Conservation (phyloP, 164 flowering plant genomes). For the Vitis amurensis region DNA sequence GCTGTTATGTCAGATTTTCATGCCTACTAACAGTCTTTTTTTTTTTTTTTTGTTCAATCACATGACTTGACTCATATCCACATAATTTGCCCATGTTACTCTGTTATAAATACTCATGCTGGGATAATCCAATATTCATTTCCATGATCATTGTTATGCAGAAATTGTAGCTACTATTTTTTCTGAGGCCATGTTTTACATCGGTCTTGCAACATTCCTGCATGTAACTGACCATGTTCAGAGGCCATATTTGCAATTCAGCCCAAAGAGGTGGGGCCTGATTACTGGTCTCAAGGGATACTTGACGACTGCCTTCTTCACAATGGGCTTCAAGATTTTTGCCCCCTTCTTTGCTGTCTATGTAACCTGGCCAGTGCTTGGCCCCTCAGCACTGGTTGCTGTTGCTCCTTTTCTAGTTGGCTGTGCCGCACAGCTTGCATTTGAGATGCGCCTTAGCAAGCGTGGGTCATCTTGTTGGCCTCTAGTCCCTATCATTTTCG, state of each 20-base stretch:
- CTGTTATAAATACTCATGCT: no score
- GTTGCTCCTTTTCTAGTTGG: slow-evolving; percentile 74
- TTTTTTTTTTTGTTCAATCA: no score
- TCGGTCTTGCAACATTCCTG: slow-evolving; percentile 63
- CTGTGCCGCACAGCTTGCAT: slow-evolving; percentile 59
- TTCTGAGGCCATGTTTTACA: slow-evolving; percentile 63
- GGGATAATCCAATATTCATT: not conserved
- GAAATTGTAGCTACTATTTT: slow-evolving; percentile 48
- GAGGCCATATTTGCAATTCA: slow-evolving; percentile 70
- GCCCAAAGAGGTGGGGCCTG: slow-evolving; percentile 83
- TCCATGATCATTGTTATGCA: slow-evolving; percentile 33
- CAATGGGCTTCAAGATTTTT: slow-evolving; percentile 69
- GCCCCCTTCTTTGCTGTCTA: slow-evolving; percentile 64
- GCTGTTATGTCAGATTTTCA: no score
- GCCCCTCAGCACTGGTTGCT: slow-evolving; percentile 59
- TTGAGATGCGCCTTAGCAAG: slow-evolving; percentile 55
- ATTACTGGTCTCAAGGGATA: slow-evolving; percentile 90
- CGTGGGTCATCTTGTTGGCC: slow-evolving; percentile 84
- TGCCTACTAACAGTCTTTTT: no score
- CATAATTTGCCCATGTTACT: no score
- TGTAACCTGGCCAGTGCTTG: slow-evolving; percentile 73
- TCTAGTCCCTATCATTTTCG: slow-evolving; percentile 80
- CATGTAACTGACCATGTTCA: slow-evolving; percentile 63
- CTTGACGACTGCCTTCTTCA: slow-evolving; percentile 56
- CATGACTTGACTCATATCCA: no score